Evolutionary conservation across 805 yeast genomes (phyloP).

Genomic region (Yarrowia yakushimensis): DNA sequence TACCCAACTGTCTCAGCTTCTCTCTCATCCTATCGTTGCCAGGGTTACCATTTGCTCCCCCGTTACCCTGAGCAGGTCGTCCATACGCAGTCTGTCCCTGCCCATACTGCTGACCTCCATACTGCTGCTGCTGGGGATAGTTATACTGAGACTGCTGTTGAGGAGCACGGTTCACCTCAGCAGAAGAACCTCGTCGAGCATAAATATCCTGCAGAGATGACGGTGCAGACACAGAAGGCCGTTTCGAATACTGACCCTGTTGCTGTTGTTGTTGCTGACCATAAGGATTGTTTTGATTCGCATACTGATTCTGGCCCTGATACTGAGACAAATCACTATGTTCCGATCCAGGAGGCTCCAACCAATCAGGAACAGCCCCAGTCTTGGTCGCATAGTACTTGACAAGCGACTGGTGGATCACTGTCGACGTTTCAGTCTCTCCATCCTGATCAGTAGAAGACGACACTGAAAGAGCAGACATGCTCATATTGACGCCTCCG

Average conservation of each 20-base stretch:
- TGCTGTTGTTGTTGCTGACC: neutral
- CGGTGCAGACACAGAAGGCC: neutral
- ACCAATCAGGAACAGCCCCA: conserved; percentile 37
- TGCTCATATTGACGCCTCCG: conserved; percentile 7
- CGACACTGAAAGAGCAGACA: conserved; percentile 33
- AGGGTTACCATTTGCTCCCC: neutral
- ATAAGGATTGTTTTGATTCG: neutral
- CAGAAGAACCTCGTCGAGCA: conserved; percentile 5
- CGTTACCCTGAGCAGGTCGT: neutral
- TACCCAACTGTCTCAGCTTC: conserved; percentile 6
- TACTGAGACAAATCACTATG: neutral
- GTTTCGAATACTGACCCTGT: neutral
- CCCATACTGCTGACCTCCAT: neutral
- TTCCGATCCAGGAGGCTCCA: conserved; percentile 29
- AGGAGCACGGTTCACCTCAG: neutral
- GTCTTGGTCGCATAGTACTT: conserved; percentile 39
- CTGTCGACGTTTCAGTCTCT: conserved; percentile 42
- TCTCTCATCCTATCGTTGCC: conserved; percentile 16
- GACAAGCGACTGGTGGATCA: conserved; percentile 46
- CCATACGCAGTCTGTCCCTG: neutral
- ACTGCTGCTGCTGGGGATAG: conserved; percentile 21
- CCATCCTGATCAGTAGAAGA: conserved; percentile 44
- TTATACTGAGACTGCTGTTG: neutral
- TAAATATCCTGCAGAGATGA: conserved; percentile 18
- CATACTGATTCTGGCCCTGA: neutral